These are phyloP conservation scores for Symbiodinium pilosum DNA, from an alignment of 73 alveolate genomes.

Conservation along the genomic window DNA sequence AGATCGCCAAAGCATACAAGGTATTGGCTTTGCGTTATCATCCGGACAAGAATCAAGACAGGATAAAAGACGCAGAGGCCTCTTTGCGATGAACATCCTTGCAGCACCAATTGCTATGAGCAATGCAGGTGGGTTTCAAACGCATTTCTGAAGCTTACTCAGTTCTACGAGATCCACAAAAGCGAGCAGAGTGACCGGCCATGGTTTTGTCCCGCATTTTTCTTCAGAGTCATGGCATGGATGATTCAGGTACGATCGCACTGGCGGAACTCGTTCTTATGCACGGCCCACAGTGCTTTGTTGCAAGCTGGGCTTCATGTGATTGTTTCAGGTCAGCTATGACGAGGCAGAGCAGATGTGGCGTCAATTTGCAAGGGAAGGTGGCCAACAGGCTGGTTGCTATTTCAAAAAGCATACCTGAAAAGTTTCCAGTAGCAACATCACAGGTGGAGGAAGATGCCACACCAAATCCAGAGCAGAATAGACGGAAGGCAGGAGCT, in stretches of 20 bases:
- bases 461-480: constrained; percentile 1
- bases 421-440: too few relatives aligned
- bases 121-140: constrained; percentile 62
- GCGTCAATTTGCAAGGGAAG: constrained; percentile 45
- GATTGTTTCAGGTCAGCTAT: constrained; percentile 29
- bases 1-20: constrained; percentile 96
- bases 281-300: background rate
- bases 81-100: background rate
- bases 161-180: constrained; percentile 46
- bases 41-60: constrained; percentile 96
- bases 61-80: constrained; percentile 90
- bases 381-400: background rate
- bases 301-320: background rate
- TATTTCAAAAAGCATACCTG: too few relatives aligned
- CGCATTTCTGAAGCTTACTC: constrained; percentile 76
- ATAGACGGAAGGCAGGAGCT: background rate
- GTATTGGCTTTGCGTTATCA: constrained; percentile 96
- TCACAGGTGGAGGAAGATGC: background rate
- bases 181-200: constrained; percentile 73
- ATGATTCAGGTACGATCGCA: constrained; percentile 49
- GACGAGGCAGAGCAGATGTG: constrained; percentile 85
- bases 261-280: constrained; percentile 71
- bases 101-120: background rate
- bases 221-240: background rate
- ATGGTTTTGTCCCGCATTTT: background rate